Evolutionary conservation across 805 yeast genomes (phyloP).

Genomic region (Candida sphagnicola): DNA sequence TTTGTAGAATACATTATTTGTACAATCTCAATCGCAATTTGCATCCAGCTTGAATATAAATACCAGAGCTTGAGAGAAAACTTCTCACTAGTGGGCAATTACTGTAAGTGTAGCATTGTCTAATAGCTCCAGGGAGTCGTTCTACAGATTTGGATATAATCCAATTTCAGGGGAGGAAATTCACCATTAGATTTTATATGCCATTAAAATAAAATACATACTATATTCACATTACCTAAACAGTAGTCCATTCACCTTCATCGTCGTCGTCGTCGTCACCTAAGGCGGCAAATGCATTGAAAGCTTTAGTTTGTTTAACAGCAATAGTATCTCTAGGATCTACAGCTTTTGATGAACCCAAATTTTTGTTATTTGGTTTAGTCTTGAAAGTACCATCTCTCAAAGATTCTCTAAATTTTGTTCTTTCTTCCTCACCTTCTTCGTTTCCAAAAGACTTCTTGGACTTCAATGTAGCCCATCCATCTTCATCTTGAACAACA

Average conservation of each 20-base stretch:
- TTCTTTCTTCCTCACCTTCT: constrained; percentile 45
- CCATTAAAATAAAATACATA: not conserved
- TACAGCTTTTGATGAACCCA: constrained; percentile 69
- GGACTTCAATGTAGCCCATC: constrained; percentile 68
- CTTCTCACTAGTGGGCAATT: no score
- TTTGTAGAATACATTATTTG: no score
- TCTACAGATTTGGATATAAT: no score
- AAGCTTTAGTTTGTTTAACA: constrained; percentile 59
- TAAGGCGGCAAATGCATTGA: constrained; percentile 82
- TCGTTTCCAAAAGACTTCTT: constrained; percentile 48
- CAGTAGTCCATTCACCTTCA: constrained; percentile 6
- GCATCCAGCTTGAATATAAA: no score
- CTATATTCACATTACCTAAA: not conserved
- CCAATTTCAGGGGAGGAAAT: no score
- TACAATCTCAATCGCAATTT: no score
- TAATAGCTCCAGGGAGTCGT: no score
- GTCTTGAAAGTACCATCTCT: constrained; percentile 51
- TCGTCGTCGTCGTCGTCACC: constrained; percentile 52
- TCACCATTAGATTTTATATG: not conserved
- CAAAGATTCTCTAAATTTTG: constrained; percentile 41
- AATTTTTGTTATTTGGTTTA: constrained; percentile 70
- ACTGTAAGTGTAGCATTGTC: no score
- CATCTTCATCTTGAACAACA: constrained; percentile 64
- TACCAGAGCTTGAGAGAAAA: no score
- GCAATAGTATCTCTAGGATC: constrained; percentile 70